Conservation (phyloP, 2,329 filamentous ascomycete genomes). For the Colletotrichum plurivorum region DNA sequence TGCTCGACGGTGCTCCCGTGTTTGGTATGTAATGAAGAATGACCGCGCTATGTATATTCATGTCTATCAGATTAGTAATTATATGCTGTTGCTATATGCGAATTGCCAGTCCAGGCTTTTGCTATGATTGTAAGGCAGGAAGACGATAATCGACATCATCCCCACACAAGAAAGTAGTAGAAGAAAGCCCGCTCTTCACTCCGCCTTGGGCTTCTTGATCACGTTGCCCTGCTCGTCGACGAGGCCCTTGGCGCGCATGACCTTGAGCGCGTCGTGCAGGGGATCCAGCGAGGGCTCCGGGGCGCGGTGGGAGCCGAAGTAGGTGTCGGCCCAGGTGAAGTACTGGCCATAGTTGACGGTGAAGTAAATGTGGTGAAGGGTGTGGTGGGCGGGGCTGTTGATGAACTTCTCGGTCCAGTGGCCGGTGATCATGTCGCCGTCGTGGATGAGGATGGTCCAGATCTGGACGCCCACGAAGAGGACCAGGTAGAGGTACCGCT, state of each 20-base stretch:
- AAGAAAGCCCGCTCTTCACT: too few species aligned
- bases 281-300: constrained; percentile 60
- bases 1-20: constrained; percentile 62
- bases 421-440: constrained; percentile 63
- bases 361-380: constrained; percentile 65
- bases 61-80: too few species aligned
- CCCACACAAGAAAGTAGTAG: too few species aligned
- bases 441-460: constrained; percentile 65
- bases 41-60: too few species aligned
- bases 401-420: constrained; percentile 62
- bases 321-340: constrained; percentile 62
- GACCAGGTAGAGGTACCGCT: constrained; percentile 55
- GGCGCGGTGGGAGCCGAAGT: constrained; percentile 60
- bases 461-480: constrained; percentile 61
- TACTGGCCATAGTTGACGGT: constrained; percentile 65
- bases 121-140: too few species aligned
- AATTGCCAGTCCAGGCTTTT: too few species aligned
- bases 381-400: constrained; percentile 64
- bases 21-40: constrained; percentile 49
- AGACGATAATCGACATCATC: too few species aligned
- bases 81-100: too few species aligned
- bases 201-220: too few species aligned
- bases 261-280: constrained; percentile 58
- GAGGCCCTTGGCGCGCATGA: constrained; percentile 60
- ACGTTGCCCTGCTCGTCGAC: constrained; percentile 47